phyloP scores from a whole-genome alignment of 257 asterid species.

The Misopates orontium region DNA sequence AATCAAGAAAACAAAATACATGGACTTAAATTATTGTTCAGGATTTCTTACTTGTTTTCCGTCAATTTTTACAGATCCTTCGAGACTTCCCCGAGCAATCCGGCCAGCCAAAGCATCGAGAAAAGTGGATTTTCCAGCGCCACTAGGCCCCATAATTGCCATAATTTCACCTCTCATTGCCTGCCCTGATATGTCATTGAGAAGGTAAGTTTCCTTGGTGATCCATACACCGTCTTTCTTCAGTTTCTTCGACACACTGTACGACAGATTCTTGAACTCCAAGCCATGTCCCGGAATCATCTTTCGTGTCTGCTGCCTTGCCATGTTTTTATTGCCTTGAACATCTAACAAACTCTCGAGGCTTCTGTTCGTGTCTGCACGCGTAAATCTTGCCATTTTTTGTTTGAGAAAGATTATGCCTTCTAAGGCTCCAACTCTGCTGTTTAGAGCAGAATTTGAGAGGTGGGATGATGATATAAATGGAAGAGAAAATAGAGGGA shows the following conservation, averaged over 20 bases:
- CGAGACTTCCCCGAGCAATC: conserved; percentile 83
- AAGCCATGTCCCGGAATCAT: conserved; percentile 76
- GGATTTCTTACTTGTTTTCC: conserved; percentile 72
- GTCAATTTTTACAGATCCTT: conserved; percentile 79
- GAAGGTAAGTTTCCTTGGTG: conserved; percentile 67
- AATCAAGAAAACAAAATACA: not conserved
- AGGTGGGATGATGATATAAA: conserved; percentile 27
- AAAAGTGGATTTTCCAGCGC: conserved; percentile 86
- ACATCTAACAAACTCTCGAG: conserved; percentile 58
- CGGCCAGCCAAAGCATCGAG: conserved; percentile 91
- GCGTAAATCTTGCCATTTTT: conserved; percentile 40
- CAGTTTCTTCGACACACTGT: conserved; percentile 59
- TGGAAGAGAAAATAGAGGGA: conserved; percentile 3
- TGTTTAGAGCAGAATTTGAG: conserved; percentile 19
- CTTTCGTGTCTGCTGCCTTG: conserved; percentile 45
- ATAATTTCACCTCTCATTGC: conserved; percentile 72
- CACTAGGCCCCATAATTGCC: conserved; percentile 95
- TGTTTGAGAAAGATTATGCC: not conserved
- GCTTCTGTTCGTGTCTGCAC: conserved; percentile 42
- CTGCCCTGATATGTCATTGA: conserved; percentile 80
- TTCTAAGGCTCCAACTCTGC: conserved; percentile 3
- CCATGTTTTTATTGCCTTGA: conserved; percentile 30
- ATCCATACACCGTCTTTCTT: conserved; percentile 80
- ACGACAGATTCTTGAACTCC: conserved; percentile 68
- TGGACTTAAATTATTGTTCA: not conserved